phyloP scores from a whole-genome alignment of 2,329 filamentous ascomycete genomes.

The Penicillium sp. region DNA sequence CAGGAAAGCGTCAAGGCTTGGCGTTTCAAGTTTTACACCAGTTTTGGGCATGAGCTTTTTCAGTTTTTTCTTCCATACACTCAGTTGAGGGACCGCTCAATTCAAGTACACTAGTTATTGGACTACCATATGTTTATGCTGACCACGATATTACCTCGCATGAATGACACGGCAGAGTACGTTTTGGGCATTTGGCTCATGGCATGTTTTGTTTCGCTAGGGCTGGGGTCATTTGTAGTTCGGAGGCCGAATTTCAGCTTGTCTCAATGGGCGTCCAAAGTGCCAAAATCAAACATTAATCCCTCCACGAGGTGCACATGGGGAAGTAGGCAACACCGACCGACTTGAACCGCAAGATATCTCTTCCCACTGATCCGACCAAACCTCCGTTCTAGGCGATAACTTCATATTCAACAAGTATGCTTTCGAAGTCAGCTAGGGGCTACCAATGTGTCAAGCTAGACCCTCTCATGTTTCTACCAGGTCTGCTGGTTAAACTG shows the following conservation, averaged over 20 bases:
- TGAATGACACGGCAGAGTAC: background rate
- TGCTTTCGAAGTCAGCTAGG: background rate
- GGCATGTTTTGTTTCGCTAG: background rate
- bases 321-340: background rate
- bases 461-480: background rate
- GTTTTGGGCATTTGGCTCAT: background rate
- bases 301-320: background rate
- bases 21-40: background rate
- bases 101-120: background rate
- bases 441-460: background rate
- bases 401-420: background rate
- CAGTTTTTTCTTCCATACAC: background rate
- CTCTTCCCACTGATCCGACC: background rate
- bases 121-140: background rate
- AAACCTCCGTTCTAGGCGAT: background rate
- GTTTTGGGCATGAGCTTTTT: background rate
- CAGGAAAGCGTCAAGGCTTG: slow-evolving; percentile 9
- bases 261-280: background rate
- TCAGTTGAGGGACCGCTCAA: background rate
- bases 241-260: background rate
- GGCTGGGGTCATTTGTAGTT: background rate
- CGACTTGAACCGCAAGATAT: background rate
- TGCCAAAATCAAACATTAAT: background rate
- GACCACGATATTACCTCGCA: background rate
- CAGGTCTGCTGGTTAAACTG: background rate